These are phyloP conservation scores for Eucalyptus coolabah DNA, from an alignment of 345 rosid genomes.

Conservation along the genomic window DNA sequence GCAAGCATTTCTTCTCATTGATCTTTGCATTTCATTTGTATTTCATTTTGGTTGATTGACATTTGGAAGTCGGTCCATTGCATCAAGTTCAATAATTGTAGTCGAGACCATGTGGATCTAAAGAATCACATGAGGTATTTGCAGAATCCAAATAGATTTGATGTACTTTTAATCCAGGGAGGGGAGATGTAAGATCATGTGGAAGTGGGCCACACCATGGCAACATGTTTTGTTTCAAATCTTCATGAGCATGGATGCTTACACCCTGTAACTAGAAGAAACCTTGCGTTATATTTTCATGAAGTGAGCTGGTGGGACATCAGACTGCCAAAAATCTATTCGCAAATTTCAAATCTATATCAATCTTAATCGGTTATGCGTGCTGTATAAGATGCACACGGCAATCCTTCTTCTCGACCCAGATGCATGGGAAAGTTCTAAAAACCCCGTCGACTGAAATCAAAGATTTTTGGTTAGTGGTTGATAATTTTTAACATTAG, in stretches of 20 bases:
- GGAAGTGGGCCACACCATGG: neutral
- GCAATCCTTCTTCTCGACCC: neutral
- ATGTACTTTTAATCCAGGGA: neutral
- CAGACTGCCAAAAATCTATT: neutral
- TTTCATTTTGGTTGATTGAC: neutral
- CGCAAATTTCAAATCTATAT: neutral
- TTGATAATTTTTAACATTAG: neutral
- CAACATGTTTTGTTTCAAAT: neutral
- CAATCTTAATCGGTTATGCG: neutral
- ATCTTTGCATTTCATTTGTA: neutral
- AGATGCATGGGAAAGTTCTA: neutral
- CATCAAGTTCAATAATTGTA: neutral
- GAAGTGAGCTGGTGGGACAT: neutral
- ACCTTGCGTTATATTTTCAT: neutral
- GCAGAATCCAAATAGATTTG: neutral
- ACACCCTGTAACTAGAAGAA: neutral
- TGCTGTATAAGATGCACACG: neutral
- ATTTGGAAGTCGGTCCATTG: neutral
- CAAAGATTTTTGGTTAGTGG: neutral
- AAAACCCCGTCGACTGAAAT: neutral
- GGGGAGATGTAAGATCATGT: neutral
- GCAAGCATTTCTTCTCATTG: neutral
- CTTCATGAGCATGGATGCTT: neutral
- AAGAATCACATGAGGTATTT: neutral
- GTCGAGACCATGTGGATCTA: neutral